Evolutionary conservation across 2,329 filamentous ascomycete genomes (phyloP), one percentile per base, ranked within the genome.

Genomic region (Colletotrichum paranaense): DNA sequence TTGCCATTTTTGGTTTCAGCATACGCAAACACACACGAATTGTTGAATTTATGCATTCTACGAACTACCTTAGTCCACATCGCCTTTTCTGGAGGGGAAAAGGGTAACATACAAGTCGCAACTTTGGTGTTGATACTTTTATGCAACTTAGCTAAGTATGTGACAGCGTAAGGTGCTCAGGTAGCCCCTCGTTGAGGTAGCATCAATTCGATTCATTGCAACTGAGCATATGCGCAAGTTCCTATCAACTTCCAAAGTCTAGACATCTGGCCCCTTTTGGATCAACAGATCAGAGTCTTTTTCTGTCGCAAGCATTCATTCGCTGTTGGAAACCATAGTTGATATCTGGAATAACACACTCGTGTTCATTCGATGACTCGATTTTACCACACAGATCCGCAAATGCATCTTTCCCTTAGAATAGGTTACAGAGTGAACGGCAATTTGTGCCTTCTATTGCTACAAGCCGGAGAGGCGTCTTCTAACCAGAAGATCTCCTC

Each of bases 401-500:
- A n/a, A 12, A 8, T 42, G 16, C 14, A 16, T 28, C 9, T 42
- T 35, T 9, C 57, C 14, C 30, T n/a, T 49, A 14, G 3, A 5
- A 38, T 5, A 26, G 55, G 30, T 19, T 38, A 64, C 28, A 66
- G 26, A 53, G 60, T 71, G 35, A 73, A 73, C 53, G 67, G 71
- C 71, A 66, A 19, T 38, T 59, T 66, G 49, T 62, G 71, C 71
- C 71, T 62, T 70, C 35, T 71, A 65, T 73, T 73, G 71, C 71
- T 73, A 73, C 71, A 73, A 38, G 67, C 62, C 67, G 67, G 57
- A 73, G 71, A 65, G 62, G 35, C 62, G 71, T 19, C 67, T 32
- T 66, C 35, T 73, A 60, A 52, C 60, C 67, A 66, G 71, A 66
- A 60, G 42, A 52, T 62, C 67, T 71, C 67, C 60, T 70, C 38